Percentiles rank a stretch among this genome's conserved stretches.
phyloP scores from a whole-genome alignment of 331 rosid species.

The Acacia pycnantha region DNA sequence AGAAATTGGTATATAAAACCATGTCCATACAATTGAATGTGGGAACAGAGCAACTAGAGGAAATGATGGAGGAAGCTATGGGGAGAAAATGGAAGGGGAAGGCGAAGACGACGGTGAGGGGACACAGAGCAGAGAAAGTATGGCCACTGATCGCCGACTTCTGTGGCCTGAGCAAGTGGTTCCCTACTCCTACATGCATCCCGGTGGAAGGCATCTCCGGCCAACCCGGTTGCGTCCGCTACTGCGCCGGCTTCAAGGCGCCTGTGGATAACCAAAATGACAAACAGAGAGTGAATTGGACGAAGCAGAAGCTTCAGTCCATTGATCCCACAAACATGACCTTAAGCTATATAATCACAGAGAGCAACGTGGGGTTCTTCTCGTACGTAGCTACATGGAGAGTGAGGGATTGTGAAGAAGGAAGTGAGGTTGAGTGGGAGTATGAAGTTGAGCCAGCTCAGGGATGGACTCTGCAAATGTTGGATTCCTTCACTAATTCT shows the following conservation, averaged over 20 bases:
- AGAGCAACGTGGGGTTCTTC: slow-evolving; percentile 59
- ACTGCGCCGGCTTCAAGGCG: slow-evolving; percentile 64
- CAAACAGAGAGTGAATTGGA: slow-evolving; percentile 44
- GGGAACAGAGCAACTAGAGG: too few relatives aligned
- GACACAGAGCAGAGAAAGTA: slow-evolving; percentile 42
- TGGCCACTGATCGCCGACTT: slow-evolving; percentile 68
- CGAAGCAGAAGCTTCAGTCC: slow-evolving; percentile 53
- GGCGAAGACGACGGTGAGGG: slow-evolving; percentile 36
- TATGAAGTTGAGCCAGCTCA: slow-evolving; percentile 57
- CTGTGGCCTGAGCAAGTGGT: slow-evolving; percentile 61
- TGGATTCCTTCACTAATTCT: slow-evolving; percentile 36
- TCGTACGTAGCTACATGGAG: slow-evolving; percentile 38
- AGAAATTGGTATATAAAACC: background rate
- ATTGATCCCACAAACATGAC: slow-evolving; percentile 34
- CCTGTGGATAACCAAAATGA: slow-evolving; percentile 27
- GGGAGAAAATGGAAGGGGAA: slow-evolving; percentile 48
- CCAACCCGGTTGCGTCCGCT: slow-evolving; percentile 52
- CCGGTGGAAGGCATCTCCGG: slow-evolving; percentile 51
- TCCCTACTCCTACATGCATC: slow-evolving; percentile 50
- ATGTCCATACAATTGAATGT: background rate
- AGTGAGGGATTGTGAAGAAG: slow-evolving; percentile 29
- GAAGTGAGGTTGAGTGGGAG: slow-evolving; percentile 49
- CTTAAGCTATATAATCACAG: slow-evolving; percentile 34
- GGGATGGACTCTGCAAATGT: slow-evolving; percentile 51
- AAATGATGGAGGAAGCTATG: background rate